A percentile compares a stretch with the other conserved stretches of the same genome.
These are phyloP conservation scores for Porphyrellus cyaneotinctus DNA, from an alignment of 768 basidiomycete species.

Conservation along the genomic window DNA sequence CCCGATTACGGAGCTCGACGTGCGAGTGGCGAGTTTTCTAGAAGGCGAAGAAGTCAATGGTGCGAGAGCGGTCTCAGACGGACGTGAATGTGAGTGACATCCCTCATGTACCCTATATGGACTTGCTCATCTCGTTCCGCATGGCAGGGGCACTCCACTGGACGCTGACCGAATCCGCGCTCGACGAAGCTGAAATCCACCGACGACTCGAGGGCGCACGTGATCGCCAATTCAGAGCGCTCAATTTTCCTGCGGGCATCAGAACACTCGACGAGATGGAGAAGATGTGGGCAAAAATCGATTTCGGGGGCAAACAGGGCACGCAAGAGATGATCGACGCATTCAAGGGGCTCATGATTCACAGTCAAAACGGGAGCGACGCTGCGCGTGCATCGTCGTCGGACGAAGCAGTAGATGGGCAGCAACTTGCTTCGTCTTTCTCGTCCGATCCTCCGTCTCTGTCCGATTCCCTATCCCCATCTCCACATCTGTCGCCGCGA, in stretches of 20 bases:
- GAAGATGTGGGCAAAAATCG: conserved; percentile 29
- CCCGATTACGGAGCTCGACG: conserved; percentile 57
- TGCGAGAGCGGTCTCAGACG: conserved; percentile 31
- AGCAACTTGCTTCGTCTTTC: background rate
- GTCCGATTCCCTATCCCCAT: too few relatives aligned
- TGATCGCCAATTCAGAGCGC: conserved; percentile 44
- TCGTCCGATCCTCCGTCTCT: background rate
- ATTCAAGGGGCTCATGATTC: background rate
- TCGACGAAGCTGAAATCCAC: conserved; percentile 35
- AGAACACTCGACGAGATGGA: conserved; percentile 25
- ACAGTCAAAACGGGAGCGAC: background rate
- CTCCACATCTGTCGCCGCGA: background rate
- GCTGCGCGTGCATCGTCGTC: background rate
- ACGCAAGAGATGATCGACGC: conserved; percentile 1
- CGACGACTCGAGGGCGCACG: conserved; percentile 31
- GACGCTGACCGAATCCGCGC: conserved; percentile 42
- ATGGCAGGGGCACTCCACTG: conserved; percentile 60
- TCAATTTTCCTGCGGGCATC: conserved; percentile 49
- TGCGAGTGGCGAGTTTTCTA: conserved; percentile 46
- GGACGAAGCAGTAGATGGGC: background rate
- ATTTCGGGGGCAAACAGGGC: conserved; percentile 23
- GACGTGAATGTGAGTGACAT: conserved; percentile 15
- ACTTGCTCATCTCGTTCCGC: background rate
- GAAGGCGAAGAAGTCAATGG: conserved; percentile 36
- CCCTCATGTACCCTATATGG: too few relatives aligned